Conservation (phyloP, 2,329 filamentous ascomycete genomes). For the Fusarium sp. region DNA sequence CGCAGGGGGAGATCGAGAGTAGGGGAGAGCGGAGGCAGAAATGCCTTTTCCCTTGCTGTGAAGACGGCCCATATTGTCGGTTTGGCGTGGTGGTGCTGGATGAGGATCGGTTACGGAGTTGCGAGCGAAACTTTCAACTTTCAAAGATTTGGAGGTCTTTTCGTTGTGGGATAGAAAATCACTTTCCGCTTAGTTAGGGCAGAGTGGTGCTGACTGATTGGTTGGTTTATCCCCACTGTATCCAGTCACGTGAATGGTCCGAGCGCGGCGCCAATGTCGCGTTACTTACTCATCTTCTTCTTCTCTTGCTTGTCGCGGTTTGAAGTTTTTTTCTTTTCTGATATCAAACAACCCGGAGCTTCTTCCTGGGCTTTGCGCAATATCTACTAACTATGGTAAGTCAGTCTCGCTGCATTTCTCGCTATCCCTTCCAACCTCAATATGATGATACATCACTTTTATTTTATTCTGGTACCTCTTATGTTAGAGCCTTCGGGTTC, state of each 20-base stretch:
- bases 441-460: conserved; percentile 79
- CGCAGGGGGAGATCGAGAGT: conserved; percentile 90
- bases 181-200: conserved; percentile 61
- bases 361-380: neutral
- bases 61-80: conserved; percentile 90
- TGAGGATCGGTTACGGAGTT: conserved; percentile 53
- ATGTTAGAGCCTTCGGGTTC: conserved; percentile 78
- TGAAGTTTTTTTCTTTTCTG: conserved; percentile 24
- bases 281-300: conserved; percentile 22
- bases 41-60: conserved; percentile 99
- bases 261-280: conserved; percentile 22
- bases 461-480: conserved; percentile 96
- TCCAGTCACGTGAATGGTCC: conserved; percentile 29
- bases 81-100: conserved; percentile 53
- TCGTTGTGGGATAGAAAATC: conserved; percentile 48
- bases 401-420: conserved; percentile 1
- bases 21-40: conserved; percentile 93
- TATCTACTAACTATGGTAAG: conserved; percentile 50
- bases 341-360: conserved; percentile 4
- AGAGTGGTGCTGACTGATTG: conserved; percentile 37
- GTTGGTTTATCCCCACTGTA: fast-evolving
- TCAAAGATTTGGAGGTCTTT: conserved; percentile 8
- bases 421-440: conserved; percentile 43
- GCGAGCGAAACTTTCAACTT: conserved; percentile 46
- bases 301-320: conserved; percentile 31